These are phyloP conservation scores for Tinospora cordifolia DNA, from an alignment of 164 flowering plant genomes.

Conservation along the genomic window DNA sequence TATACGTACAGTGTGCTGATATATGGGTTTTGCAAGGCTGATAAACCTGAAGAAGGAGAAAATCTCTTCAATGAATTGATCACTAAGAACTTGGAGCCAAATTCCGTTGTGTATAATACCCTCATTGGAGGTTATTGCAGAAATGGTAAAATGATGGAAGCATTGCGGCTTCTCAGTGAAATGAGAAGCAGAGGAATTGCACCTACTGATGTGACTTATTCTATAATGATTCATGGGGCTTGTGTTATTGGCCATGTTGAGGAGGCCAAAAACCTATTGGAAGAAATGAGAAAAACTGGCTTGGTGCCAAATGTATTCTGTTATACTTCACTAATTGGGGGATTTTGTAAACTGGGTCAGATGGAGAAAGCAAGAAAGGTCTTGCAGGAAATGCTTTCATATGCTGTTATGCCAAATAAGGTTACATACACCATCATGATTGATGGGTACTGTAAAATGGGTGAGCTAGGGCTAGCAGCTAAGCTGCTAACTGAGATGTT, in stretches of 20 bases:
- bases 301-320: constrained; percentile 54
- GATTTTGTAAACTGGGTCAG: constrained; percentile 61
- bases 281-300: constrained; percentile 52
- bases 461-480: constrained; percentile 36
- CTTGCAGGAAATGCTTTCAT: constrained; percentile 43
- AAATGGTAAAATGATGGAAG: constrained; percentile 39
- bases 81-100: constrained; percentile 32
- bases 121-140: constrained; percentile 50
- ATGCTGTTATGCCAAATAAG: constrained; percentile 46
- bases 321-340: constrained; percentile 63
- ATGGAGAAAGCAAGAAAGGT: constrained; percentile 41
- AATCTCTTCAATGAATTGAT: constrained; percentile 38
- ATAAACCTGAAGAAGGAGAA: constrained; percentile 44
- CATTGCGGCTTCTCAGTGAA: constrained; percentile 41
- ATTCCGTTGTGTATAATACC: constrained; percentile 49
- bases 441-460: constrained; percentile 46
- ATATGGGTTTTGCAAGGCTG: constrained; percentile 56
- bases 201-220: constrained; percentile 48
- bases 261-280: constrained; percentile 39
- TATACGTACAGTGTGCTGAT: constrained; percentile 49
- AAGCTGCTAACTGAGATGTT: constrained; percentile 49
- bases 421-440: constrained; percentile 65
- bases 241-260: constrained; percentile 40
- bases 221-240: constrained; percentile 55
- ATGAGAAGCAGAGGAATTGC: constrained; percentile 55